Percentiles rank a stretch among this genome's conserved stretches.
Conservation (phyloP, 2,329 filamentous ascomycete genomes). For the Fusarium sp. region DNA sequence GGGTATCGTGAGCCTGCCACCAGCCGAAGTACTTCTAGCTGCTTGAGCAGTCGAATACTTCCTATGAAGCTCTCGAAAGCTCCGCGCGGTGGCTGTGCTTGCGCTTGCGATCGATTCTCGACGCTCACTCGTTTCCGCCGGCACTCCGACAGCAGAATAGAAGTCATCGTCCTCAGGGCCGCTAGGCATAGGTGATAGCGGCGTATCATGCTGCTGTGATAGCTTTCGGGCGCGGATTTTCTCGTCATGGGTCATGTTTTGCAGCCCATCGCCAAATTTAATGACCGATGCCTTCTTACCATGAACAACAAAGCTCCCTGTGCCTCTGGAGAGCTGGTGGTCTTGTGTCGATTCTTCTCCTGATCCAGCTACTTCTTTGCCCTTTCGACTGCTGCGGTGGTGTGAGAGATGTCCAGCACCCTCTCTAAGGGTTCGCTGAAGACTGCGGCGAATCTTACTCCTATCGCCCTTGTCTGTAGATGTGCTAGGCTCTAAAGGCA, state of each 20-base stretch:
- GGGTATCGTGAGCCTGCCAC: conserved; percentile 56
- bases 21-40: conserved; percentile 53
- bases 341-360: conserved; percentile 58
- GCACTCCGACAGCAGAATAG: conserved; percentile 59
- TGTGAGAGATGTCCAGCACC: conserved; percentile 71
- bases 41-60: conserved; percentile 66
- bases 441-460: conserved; percentile 80
- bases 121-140: conserved; percentile 58
- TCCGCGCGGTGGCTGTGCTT: conserved; percentile 72
- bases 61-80: conserved; percentile 69
- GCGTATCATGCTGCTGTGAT: conserved; percentile 53
- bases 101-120: conserved; percentile 70
- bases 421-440: conserved; percentile 90
- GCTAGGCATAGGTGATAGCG: conserved; percentile 50
- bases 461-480: conserved; percentile 60
- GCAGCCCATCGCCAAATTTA: conserved; percentile 93
- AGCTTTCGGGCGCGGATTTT: conserved; percentile 71
- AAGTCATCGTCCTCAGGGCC: conserved; percentile 59
- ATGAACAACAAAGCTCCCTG: conserved; percentile 93
- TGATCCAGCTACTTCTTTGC: conserved; percentile 64
- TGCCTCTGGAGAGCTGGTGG: conserved; percentile 78
- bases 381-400: conserved; percentile 78
- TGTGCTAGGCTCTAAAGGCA: conserved; percentile 45
- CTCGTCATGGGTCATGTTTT: conserved; percentile 78
- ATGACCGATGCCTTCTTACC: conserved; percentile 98